Evolutionary conservation across 208 protist genomes (phyloP), one percentile per base, ranked within the genome.

Genomic region (Trypanosoma congolense): DNA sequence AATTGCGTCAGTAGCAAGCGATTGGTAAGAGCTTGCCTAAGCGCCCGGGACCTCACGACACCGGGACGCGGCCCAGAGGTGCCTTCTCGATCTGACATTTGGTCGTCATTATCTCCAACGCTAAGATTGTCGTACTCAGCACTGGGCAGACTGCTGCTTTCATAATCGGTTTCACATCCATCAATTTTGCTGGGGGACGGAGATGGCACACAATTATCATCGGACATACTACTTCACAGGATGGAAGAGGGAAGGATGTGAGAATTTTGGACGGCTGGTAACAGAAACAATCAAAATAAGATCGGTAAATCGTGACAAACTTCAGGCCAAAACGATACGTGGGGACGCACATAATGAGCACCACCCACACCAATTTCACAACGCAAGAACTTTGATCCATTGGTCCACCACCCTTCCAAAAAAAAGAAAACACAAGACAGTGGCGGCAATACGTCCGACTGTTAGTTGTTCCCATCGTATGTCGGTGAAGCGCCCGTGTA

Each of bases 401-500:
- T n/a, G n/a, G n/a, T n/a, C n/a, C n/a, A n/a, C n/a, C n/a, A n/a
- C n/a, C n/a, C n/a, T n/a, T n/a, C n/a, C n/a, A n/a, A n/a, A 12
- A 38, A 38, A 38, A 38, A 38, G 12, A 38, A 38, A 16, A 38
- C 12, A 38, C 6, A 38, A 38, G 33, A 38, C 33, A 16, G 33
- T 38, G 33, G 9, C 33, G 33, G 33, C 33, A 12, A 12, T 12
- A 38, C 6, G 33, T 31, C 10, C 38, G 22, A 18, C 10, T 29
- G 33, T 45, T 42, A 51, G 9, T 30, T 14, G n/a, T 2, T 43
- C n/a, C 26, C 49, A 28, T 53, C 40, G 45, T 71, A 61, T 28
- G 54, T 25, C 18, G 70, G 62, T 44, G 62, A 61, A 1, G 65
- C 68, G 1, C 78, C 77, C 0, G 78, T 83, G 54, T 90, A 93